These are phyloP conservation scores for Spinellus fusiger DNA, from an alignment of 192 early-diverging fungal genomes.

Conservation along the genomic window DNA sequence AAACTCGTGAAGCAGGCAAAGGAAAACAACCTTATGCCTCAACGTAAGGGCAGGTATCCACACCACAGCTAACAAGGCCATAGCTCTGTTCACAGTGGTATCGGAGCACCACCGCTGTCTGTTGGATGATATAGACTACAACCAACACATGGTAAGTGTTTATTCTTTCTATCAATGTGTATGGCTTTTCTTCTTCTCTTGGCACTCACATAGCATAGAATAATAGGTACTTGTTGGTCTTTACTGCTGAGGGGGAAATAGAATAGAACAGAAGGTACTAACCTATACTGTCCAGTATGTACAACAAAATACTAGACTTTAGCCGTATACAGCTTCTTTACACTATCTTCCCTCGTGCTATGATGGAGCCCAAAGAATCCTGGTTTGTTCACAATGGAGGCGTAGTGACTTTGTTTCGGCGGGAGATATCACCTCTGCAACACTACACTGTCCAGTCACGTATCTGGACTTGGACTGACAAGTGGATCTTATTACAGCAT, in stretches of 20 bases:
- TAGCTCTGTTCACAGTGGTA: constrained; percentile 32
- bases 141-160: constrained; percentile 40
- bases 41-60: background rate
- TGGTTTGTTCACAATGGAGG: constrained; percentile 32
- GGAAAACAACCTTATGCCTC: constrained; percentile 9
- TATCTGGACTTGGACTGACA: constrained; percentile 45
- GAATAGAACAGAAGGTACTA: background rate
- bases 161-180: background rate
- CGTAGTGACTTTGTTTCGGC: constrained; percentile 41
- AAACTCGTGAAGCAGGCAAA: constrained; percentile 14
- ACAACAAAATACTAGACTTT: constrained; percentile 49
- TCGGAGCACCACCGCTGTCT: constrained; percentile 37
- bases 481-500: constrained; percentile 44
- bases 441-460: constrained; percentile 42
- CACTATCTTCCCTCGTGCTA: constrained; percentile 11
- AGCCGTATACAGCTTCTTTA: constrained; percentile 35
- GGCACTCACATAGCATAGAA: constrained; percentile 4
- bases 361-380: constrained; percentile 21
- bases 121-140: constrained; percentile 47
- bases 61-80: background rate
- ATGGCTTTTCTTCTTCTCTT: constrained; percentile 1
- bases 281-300: constrained; percentile 23
- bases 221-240: constrained; percentile 28
- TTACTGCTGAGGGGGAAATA: too few species aligned
- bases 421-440: constrained; percentile 40